Evolutionary conservation across 2,329 filamentous ascomycete species (phyloP).

Genomic region (Cyphellophora attinorum): DNA sequence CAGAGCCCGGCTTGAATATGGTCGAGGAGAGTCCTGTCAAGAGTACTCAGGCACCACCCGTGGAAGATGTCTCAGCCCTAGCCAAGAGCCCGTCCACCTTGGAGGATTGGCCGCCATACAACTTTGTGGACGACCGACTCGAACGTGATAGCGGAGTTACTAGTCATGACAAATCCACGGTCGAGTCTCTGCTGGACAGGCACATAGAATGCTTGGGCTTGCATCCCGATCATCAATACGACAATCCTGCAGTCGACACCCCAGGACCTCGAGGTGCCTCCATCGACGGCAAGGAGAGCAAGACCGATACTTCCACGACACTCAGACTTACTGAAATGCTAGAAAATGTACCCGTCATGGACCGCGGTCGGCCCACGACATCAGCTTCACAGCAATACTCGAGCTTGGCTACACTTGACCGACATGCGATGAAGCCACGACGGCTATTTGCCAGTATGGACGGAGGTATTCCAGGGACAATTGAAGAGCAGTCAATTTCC

Average conservation of each 20-base stretch:
- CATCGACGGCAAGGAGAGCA: neutral
- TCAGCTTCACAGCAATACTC: conserved; percentile 11
- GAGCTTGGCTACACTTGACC: conserved; percentile 13
- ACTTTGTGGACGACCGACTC: no score
- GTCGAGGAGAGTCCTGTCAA: conserved; percentile 1
- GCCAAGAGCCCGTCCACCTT: no score
- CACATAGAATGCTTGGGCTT: conserved; percentile 20
- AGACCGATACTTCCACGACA: conserved; percentile 6
- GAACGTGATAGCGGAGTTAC: conserved; percentile 12
- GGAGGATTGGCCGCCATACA: no score
- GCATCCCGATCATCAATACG: conserved; percentile 5
- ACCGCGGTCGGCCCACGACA: conserved; percentile 8
- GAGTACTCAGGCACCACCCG: no score
- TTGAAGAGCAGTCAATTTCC: neutral
- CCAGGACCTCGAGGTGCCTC: neutral
- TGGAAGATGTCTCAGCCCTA: no score
- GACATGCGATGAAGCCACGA: conserved; percentile 12
- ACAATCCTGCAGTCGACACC: conserved; percentile 1
- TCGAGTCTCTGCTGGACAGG: conserved; percentile 18
- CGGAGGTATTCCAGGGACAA: conserved; percentile 5
- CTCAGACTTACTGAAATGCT: conserved; percentile 4
- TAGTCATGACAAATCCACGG: conserved; percentile 17
- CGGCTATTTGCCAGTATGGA: conserved; percentile 18
- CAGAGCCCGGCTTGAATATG: neutral
- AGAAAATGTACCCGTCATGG: conserved; percentile 1